phyloP scores from a whole-genome alignment of 1,284 basidiomycete species.

The Ustilago bromivora region DNA sequence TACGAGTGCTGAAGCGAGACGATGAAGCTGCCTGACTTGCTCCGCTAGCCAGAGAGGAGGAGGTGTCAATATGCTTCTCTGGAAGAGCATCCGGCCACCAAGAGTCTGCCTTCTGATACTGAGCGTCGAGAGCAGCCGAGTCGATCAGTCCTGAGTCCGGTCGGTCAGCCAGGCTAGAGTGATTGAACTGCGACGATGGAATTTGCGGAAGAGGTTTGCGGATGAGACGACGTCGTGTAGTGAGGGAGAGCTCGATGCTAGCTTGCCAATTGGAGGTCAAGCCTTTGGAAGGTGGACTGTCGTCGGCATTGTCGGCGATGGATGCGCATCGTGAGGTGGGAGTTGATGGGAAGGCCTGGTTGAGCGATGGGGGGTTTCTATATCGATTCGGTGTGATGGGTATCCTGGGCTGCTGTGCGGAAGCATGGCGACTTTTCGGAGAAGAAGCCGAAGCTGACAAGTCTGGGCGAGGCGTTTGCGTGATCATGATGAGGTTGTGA shows the following conservation, averaged over 20 bases:
- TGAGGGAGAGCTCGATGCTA: constrained; percentile 54
- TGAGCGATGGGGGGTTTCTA: constrained; percentile 18
- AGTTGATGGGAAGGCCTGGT: constrained; percentile 18
- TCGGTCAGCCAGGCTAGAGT: not conserved
- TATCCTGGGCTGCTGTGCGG: constrained; percentile 8
- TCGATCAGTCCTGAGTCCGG: constrained; percentile 11
- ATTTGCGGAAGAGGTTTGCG: constrained; percentile 60
- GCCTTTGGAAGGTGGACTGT: constrained; percentile 15
- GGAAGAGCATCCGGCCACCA: constrained; percentile 53
- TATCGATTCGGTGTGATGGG: constrained; percentile 38
- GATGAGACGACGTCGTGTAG: constrained; percentile 59
- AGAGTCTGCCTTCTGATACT: constrained; percentile 25
- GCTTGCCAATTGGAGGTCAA: constrained; percentile 51
- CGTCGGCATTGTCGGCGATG: constrained; percentile 15
- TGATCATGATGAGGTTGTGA: constrained; percentile 22
- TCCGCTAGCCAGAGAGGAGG: not conserved
- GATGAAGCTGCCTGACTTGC: not conserved
- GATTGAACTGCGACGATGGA: constrained; percentile 22
- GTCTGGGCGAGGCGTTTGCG: constrained; percentile 24
- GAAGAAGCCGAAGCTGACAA: constrained; percentile 16
- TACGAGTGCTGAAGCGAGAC: not conserved
- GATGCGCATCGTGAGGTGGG: constrained; percentile 24
- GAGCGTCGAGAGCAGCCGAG: constrained; percentile 30
- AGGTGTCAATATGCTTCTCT: constrained; percentile 10
- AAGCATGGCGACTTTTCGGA: constrained; percentile 12